Percentiles rank a stretch among this genome's conserved stretches.
Evolutionary conservation across 495 filamentous ascomycete species (phyloP).

Genomic region (Daldinia caldariorum): DNA sequence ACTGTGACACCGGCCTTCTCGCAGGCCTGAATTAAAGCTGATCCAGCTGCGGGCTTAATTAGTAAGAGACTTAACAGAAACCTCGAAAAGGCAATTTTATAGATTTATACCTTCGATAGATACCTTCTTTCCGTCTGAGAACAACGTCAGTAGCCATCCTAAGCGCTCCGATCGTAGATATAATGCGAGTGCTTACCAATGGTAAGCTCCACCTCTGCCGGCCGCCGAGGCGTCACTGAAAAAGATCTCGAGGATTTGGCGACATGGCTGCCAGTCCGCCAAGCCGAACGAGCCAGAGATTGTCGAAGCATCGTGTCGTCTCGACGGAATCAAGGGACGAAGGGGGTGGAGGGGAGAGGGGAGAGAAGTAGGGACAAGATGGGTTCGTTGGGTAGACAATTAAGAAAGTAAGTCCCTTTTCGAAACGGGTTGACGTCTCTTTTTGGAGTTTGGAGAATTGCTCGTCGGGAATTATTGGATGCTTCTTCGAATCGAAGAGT

Average conservation of each 20-base stretch:
- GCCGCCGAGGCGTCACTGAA: slow-evolving; percentile 73
- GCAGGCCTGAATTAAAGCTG: slow-evolving; percentile 97
- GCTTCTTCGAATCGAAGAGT: slow-evolving; percentile 14
- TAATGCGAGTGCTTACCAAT: slow-evolving; percentile 70
- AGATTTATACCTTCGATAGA: slow-evolving; percentile 83
- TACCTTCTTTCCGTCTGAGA: slow-evolving; percentile 91
- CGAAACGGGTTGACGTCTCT: slow-evolving; percentile 48
- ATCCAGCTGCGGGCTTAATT: slow-evolving; percentile 69
- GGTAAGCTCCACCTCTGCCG: slow-evolving; percentile 93
- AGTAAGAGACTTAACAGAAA: slow-evolving; percentile 40
- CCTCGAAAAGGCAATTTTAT: slow-evolving; percentile 18
- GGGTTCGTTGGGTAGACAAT: slow-evolving; percentile 41
- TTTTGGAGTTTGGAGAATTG: slow-evolving; percentile 30
- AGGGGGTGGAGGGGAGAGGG: slow-evolving; percentile 45
- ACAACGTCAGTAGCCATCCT: slow-evolving; percentile 45
- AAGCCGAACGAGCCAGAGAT: slow-evolving; percentile 85
- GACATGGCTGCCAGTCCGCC: slow-evolving; percentile 75
- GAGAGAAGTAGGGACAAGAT: slow-evolving; percentile 37
- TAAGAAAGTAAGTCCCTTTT: slow-evolving; percentile 24
- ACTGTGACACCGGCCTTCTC: slow-evolving; percentile 95
- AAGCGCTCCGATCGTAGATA: slow-evolving; percentile 25
- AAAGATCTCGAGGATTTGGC: slow-evolving; percentile 75
- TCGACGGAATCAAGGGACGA: slow-evolving; percentile 52
- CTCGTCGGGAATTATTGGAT: slow-evolving; percentile 38
- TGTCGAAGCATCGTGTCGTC: slow-evolving; percentile 84